These are phyloP conservation scores for Epithele typhae DNA, from an alignment of 768 basidiomycete genomes.

Conservation along the genomic window DNA sequence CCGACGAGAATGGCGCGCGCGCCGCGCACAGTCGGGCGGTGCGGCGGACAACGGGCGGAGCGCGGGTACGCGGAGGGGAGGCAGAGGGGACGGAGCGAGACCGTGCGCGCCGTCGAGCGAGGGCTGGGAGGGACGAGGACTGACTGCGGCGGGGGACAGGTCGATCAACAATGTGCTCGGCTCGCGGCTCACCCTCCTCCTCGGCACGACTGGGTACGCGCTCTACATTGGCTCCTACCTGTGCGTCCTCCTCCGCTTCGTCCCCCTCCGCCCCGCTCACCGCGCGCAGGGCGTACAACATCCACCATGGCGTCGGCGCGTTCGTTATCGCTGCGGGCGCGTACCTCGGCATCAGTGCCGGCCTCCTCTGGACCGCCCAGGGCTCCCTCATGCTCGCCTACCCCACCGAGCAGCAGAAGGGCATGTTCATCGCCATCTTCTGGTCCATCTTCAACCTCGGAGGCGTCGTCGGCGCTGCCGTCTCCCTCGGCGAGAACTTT, in stretches of 20 bases:
- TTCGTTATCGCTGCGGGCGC: conserved; percentile 74
- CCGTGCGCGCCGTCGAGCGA: not conserved
- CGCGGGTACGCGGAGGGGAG: not conserved
- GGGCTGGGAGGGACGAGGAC: not conserved
- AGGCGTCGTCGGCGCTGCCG: conserved; percentile 72
- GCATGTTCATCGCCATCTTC: conserved; percentile 72
- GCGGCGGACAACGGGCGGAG: not conserved
- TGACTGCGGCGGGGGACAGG: conserved; percentile 30
- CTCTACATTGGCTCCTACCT: conserved; percentile 72
- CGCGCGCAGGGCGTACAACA: conserved; percentile 55
- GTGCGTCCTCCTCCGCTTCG: conserved; percentile 36
- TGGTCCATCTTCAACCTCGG: conserved; percentile 85
- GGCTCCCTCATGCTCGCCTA: conserved; percentile 85
- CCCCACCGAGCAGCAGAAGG: conserved; percentile 76
- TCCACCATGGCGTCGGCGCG: conserved; percentile 52
- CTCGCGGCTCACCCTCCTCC: conserved; percentile 62
- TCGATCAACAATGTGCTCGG: conserved; percentile 81
- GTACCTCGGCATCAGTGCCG: conserved; percentile 68
- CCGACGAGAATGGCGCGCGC: too few relatives aligned
- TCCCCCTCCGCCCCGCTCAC: not conserved
- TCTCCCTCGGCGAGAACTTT: conserved; percentile 70
- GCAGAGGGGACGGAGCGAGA: not conserved
- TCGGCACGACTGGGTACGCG: conserved; percentile 75
- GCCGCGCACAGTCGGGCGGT: too few relatives aligned
- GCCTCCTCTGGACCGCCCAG: conserved; percentile 78